phyloP scores from a whole-genome alignment of 1,139 yeast species.

The Geotrichum candidum region DNA sequence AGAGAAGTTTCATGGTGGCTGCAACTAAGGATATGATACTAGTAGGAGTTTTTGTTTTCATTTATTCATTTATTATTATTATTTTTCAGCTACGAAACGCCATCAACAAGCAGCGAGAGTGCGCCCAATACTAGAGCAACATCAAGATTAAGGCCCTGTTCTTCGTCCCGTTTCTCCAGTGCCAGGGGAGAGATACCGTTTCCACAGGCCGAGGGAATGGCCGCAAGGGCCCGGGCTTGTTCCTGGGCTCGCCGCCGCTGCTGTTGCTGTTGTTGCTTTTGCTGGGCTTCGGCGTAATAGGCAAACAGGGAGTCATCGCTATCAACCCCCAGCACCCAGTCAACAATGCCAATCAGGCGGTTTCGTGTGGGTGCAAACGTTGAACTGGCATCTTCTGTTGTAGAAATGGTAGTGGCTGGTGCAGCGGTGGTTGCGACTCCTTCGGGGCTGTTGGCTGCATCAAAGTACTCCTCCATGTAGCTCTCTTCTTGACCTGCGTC shows the following conservation, averaged over 20 bases:
- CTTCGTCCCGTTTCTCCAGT: constrained; percentile 11
- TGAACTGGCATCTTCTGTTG: too few relatives aligned
- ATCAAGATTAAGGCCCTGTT: constrained; percentile 18
- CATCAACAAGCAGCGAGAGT: neutral
- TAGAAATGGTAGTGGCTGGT: too few relatives aligned
- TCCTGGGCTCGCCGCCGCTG: neutral
- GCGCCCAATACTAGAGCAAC: constrained; percentile 15
- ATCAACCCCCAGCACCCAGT: constrained; percentile 30
- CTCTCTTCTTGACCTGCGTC: constrained; percentile 16
- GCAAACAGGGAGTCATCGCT: constrained; percentile 16
- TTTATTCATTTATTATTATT: neutral
- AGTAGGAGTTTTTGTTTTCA: neutral
- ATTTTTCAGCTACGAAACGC: neutral
- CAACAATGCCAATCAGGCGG: constrained; percentile 24
- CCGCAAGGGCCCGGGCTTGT: neutral
- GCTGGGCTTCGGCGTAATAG: neutral
- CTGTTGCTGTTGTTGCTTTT: neutral
- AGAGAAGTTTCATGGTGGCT: too few relatives aligned
- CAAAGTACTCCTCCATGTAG: constrained; percentile 17
- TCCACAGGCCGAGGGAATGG: neutral
- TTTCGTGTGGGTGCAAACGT: constrained; percentile 19
- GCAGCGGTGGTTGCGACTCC: neutral
- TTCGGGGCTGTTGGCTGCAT: neutral
- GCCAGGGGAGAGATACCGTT: neutral
- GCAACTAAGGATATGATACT: neutral